Evolutionary conservation across 2,329 filamentous ascomycete species (phyloP), one percentile per base, ranked within the genome.

Genomic region (Juglanconis juglandina): DNA sequence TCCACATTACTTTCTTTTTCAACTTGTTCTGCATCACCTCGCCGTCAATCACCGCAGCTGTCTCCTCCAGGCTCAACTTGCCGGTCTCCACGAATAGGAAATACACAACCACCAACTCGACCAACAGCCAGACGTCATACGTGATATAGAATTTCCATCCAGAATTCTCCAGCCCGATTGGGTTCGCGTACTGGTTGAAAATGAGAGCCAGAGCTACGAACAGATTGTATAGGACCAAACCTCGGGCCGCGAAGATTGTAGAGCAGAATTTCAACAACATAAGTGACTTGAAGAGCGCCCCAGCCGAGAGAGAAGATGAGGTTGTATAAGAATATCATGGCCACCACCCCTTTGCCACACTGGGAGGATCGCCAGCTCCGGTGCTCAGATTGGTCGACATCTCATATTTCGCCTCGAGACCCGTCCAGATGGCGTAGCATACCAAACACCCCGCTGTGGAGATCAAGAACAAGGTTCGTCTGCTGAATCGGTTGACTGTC

Each of bases 101-200:
- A 42, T 61, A 63, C 39, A 61, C 55, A 48, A 61, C 48, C 24
- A 59, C 48, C 32, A 61, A 48, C 32, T 53, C 55, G 30, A 59
- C 55, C 6, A 58, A 42, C 24, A 54, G 44, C 59, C 58, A 60
- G 32, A 60, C 47, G 13, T 60, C 54, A 17, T 63, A 63, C 14
- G 60, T 46, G n/a, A 63, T 37, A n/a, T 63, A 63, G 24, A 50
- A 58, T 17, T 53, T 55, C 57, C 57, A 63, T 3, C 50, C 54
- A 4, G 39, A 49, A 13, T 60, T 63, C 9, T 65, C 62, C 24
- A 75, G 66, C 0, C 70, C 72, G 10, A 75, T 67, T 0, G 73
- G 72, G 49, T 73, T 74, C 37, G 73, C 70, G 53, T 71, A 73
- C 60, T 72, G 70, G 47, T 73, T 73, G 61, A 75, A 72, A 46